These are phyloP conservation scores for Neoboletus magnificus DNA, from an alignment of 768 basidiomycete genomes.

Conservation along the genomic window DNA sequence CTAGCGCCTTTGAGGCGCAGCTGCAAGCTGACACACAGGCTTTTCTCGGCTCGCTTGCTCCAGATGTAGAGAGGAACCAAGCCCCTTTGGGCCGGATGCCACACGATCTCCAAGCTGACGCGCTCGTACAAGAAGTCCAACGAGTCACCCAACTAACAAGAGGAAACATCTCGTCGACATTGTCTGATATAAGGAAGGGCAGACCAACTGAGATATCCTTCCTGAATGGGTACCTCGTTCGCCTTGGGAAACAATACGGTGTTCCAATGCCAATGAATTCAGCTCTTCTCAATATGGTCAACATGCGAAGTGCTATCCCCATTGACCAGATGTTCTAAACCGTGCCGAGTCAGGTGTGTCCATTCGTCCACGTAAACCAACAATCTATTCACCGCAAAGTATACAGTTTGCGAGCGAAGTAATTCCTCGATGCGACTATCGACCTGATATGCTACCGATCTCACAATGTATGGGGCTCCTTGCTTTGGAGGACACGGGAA, in stretches of 20 bases:
- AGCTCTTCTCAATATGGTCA: slow-evolving; percentile 55
- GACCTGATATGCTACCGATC: background rate
- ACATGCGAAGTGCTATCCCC: slow-evolving; percentile 55
- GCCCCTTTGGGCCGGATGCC: slow-evolving; percentile 42
- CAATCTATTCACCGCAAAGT: background rate
- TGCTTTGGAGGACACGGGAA: background rate
- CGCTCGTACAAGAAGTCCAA: slow-evolving; percentile 54
- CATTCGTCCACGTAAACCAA: background rate
- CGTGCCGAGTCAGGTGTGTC: slow-evolving; percentile 9
- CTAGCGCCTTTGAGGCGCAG: slow-evolving; percentile 54
- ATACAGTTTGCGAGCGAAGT: background rate
- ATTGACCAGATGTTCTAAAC: slow-evolving; percentile 41
- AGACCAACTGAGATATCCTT: slow-evolving; percentile 72
- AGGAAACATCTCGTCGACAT: slow-evolving; percentile 78
- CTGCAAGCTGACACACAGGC: slow-evolving; percentile 38
- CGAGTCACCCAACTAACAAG: slow-evolving; percentile 57
- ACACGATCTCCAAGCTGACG: slow-evolving; percentile 38
- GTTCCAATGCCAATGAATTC: slow-evolving; percentile 58
- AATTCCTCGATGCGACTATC: background rate
- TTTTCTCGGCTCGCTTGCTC: slow-evolving; percentile 23
- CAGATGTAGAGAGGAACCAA: slow-evolving; percentile 21
- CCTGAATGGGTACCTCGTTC: slow-evolving; percentile 77
- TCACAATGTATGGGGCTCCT: background rate
- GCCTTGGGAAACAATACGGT: slow-evolving; percentile 54
- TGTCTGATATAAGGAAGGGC: slow-evolving; percentile 63